Evolutionary conservation across 1,284 basidiomycete genomes (phyloP).

Genomic region (Vanrija pseudolonga): DNA sequence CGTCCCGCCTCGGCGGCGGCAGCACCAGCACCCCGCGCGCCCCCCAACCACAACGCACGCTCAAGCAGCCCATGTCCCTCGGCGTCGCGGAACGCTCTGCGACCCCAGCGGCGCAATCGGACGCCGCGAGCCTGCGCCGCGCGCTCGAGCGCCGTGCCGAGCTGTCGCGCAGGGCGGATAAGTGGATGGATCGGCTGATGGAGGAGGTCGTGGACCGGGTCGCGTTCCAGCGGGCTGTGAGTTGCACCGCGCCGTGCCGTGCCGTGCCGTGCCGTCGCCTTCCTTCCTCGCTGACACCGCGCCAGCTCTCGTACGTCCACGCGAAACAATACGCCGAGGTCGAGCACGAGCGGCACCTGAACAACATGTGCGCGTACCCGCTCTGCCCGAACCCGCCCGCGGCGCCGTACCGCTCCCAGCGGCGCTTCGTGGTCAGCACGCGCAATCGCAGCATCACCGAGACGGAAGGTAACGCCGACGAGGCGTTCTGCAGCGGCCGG

Average conservation of each 20-base stretch:
- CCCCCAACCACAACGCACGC: background rate
- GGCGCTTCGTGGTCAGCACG: constrained; percentile 26
- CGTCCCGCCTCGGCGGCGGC: too few relatives aligned
- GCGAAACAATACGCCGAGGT: constrained; percentile 30
- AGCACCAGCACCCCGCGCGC: too few relatives aligned
- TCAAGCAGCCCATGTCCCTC: constrained; percentile 12
- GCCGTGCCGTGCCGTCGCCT: background rate
- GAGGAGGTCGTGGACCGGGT: constrained; percentile 12
- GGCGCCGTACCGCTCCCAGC: constrained; percentile 21
- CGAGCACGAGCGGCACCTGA: constrained; percentile 40
- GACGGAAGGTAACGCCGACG: constrained; percentile 33
- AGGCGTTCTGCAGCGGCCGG: constrained; percentile 30
- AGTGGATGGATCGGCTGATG: constrained; percentile 18
- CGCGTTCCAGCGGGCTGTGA: constrained; percentile 9
- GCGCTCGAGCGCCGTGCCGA: constrained; percentile 7
- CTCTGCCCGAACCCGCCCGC: constrained; percentile 28
- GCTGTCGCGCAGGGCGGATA: constrained; percentile 12
- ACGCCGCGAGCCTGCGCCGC: constrained; percentile 5
- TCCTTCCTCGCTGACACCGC: background rate
- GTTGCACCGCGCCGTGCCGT: too few relatives aligned
- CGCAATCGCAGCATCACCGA: constrained; percentile 25
- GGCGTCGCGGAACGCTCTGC: constrained; percentile 6
- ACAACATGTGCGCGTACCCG: constrained; percentile 37
- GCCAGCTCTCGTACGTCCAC: constrained; percentile 21
- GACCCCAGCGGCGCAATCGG: background rate